Base-by-base conservation (phyloP, 805 yeast species). In the Spencermartinsiella europaea region DNA sequence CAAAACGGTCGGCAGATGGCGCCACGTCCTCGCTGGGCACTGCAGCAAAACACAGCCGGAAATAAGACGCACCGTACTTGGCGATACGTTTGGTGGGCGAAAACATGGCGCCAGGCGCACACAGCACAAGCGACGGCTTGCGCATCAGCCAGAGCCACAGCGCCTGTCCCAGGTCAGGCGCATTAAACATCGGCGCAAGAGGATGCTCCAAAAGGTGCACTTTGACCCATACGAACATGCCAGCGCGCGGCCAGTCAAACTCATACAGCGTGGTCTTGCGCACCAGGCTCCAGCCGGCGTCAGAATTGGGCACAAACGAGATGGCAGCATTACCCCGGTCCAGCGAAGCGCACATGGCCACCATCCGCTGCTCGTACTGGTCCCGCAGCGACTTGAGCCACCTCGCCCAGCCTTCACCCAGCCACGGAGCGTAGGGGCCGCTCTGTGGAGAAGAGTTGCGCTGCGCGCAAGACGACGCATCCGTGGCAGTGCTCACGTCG, bases 331-430 rank as follows among this genome's bases (percentile, higher is more conserved):
- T 50, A 64, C 75, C 71, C 54, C 79, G 74, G 56, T 68, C 69
- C 55, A 91, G 71, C 4, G 91, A 74, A 57, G 84, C 88, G 55
- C 88, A 77, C 46, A 96, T 86, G 54, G 78, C 80, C 62, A 89
- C 88, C 71, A 97, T 81, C 70, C 89, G 86, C 58, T 74, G 75
- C 31, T 95, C 81, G 74, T 91, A 91, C 64, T 85, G 88, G 28
- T 67, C 65, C 56, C 82, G 68, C 55, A 77, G 69, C 49, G 86
- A 83, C 53, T 85, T 80, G 61, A 90, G 76, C 96, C 96, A 89
- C 64, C 84, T 86, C 58, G 87, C 59, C 71, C 83, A 90, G 2
- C 54, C 54, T 22, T 42, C 42, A 17, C 28, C 36, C 8, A 47
- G 33, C 54, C 51, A 48, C n/a, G n/a, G n/a, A n/a, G n/a, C n/a